These are phyloP conservation scores for Cercospora citrullina DNA, from an alignment of 2,329 filamentous ascomycete species.

Conservation along the genomic window DNA sequence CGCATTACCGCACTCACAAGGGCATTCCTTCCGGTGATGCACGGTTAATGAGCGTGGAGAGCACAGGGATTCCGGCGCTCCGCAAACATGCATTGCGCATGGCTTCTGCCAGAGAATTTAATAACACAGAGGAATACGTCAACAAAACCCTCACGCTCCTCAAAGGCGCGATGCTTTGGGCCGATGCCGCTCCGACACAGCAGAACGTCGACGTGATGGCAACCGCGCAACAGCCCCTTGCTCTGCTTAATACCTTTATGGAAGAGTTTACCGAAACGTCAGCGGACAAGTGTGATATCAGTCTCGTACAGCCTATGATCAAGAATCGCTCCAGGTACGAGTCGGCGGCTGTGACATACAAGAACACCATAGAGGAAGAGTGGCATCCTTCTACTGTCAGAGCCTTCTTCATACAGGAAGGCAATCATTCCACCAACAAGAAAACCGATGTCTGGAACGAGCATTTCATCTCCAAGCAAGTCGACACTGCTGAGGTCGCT, in stretches of 20 bases:
- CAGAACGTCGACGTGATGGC: constrained; percentile 7
- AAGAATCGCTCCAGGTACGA: constrained; percentile 1
- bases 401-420: constrained; percentile 29
- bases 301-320: constrained; percentile 15
- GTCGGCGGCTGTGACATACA: neutral
- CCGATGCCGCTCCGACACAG: neutral
- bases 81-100: constrained; percentile 23
- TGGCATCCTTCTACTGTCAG: constrained; percentile 19
- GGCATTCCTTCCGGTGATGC: neutral
- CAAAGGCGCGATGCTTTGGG: constrained; percentile 22
- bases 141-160: constrained; percentile 18
- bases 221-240: constrained; percentile 1
- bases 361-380: neutral
- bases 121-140: constrained; percentile 19
- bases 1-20: constrained; percentile 30
- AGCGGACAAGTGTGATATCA: neutral
- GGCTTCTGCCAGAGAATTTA: constrained; percentile 18
- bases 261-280: neutral
- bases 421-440: constrained; percentile 21
- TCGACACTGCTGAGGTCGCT: neutral
- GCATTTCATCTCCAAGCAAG: constrained; percentile 20
- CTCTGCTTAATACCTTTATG: constrained; percentile 3
- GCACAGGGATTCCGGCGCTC: constrained; percentile 29
- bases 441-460: constrained; percentile 27
- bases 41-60: constrained; percentile 11